Evolutionary conservation across 345 rosid species (phyloP).

Genomic region (Camelina neglecta): DNA sequence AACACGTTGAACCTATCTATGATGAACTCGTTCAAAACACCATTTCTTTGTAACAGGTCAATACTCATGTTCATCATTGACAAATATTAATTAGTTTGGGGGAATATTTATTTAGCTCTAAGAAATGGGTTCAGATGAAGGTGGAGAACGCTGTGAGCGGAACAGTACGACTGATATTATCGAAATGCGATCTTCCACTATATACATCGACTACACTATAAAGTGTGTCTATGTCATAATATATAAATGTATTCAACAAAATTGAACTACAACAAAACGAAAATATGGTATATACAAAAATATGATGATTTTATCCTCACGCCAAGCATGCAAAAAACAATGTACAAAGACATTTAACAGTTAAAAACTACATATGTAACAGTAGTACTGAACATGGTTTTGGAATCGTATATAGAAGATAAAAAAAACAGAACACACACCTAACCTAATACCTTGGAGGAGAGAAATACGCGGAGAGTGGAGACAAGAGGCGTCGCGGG

Average conservation of each 20-base stretch:
- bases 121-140: background rate
- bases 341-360: background rate
- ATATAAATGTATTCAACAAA: constrained; percentile 30
- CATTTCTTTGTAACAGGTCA: background rate
- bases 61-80: background rate
- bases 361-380: background rate
- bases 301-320: background rate
- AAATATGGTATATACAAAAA: background rate
- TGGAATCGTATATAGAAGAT: background rate
- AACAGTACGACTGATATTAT: background rate
- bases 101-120: background rate
- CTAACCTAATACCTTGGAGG: constrained; percentile 38
- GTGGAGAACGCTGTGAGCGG: background rate
- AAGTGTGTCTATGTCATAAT: background rate
- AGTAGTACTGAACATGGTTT: background rate
- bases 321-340: constrained; percentile 19
- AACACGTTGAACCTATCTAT: background rate
- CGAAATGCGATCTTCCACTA: constrained; percentile 10
- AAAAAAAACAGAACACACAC: background rate
- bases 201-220: background rate
- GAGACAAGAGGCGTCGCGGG: constrained; percentile 69
- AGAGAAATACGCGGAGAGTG: constrained; percentile 44
- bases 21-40: background rate
- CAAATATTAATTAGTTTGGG: background rate
- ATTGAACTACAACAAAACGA: background rate